These are phyloP conservation scores for Tylopilus sp. DNA, from an alignment of 768 basidiomycete genomes.

Conservation along the genomic window DNA sequence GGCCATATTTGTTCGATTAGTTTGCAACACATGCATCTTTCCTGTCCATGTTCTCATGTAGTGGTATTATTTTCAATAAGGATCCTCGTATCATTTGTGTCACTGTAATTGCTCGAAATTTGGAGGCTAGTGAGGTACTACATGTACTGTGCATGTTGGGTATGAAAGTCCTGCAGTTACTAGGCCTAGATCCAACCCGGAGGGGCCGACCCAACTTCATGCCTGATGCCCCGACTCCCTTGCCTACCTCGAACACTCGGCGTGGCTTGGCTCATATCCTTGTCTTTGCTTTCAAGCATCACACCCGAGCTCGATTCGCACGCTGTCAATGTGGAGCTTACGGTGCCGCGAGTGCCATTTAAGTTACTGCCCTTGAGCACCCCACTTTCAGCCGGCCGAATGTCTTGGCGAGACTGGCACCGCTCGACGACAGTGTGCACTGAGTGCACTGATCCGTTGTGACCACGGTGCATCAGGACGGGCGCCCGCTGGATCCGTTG, in stretches of 20 bases:
- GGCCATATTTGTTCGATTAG: conserved; percentile 11
- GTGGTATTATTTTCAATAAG: conserved; percentile 17
- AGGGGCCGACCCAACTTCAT: conserved; percentile 25
- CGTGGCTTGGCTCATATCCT: neutral
- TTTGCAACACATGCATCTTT: conserved; percentile 16
- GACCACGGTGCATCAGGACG: conserved; percentile 35
- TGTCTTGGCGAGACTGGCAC: conserved; percentile 32
- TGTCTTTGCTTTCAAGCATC: conserved; percentile 12
- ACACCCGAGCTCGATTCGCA: conserved; percentile 8
- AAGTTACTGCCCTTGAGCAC: neutral
- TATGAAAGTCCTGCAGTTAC: neutral
- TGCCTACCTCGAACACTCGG: conserved; percentile 12
- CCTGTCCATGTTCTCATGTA: conserved; percentile 23
- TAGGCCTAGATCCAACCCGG: conserved; percentile 47
- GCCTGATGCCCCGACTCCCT: neutral
- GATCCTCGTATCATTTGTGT: conserved; percentile 5
- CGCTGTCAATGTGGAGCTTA: neutral
- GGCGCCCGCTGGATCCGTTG: conserved; percentile 44
- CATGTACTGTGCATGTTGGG: neutral
- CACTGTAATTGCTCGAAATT: neutral
- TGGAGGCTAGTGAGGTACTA: neutral
- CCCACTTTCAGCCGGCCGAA: conserved; percentile 7
- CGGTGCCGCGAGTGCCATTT: neutral
- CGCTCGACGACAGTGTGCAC: conserved; percentile 59
- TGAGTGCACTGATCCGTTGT: conserved; percentile 56